Percentiles rank a stretch among this genome's conserved stretches.
These are phyloP conservation scores for Prunus persica DNA, from an alignment of 306 rosid genomes.

Conservation along the genomic window DNA sequence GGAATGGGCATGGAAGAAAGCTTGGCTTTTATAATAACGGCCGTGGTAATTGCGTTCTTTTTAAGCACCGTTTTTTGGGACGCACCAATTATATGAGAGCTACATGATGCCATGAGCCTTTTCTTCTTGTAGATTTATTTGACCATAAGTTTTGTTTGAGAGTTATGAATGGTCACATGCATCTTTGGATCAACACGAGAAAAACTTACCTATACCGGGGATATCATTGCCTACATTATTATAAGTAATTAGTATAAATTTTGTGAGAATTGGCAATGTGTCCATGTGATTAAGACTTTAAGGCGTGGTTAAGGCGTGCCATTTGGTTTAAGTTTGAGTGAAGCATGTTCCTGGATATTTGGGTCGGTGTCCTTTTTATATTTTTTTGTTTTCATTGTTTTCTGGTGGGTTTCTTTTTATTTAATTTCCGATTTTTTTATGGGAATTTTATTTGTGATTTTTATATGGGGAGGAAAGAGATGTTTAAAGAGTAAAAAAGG, in stretches of 20 bases:
- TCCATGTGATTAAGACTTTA: not conserved
- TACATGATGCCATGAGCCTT: not conserved
- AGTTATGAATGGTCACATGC: too few relatives aligned
- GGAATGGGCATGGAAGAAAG: not conserved
- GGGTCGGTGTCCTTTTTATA: not conserved
- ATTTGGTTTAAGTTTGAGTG: not conserved
- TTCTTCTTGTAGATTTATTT: not conserved
- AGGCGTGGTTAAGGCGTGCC: not conserved
- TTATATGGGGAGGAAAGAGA: too few relatives aligned
- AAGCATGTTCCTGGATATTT: constrained; percentile 1
- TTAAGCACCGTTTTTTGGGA: not conserved
- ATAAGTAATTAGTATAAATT: too few relatives aligned
- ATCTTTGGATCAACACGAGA: too few relatives aligned
- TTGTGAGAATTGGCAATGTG: not conserved
- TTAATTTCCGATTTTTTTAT: too few relatives aligned
- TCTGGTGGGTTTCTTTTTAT: not conserved
- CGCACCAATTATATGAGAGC: not conserved
- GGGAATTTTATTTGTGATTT: too few relatives aligned
- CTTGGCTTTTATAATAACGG: not conserved
- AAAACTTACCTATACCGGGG: too few relatives aligned
- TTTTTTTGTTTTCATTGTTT: not conserved
- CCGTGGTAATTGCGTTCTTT: constrained; percentile 7
- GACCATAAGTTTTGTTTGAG: not conserved
- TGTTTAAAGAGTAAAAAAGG: not conserved
- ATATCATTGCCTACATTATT: too few relatives aligned